phyloP scores from a whole-genome alignment of 768 basidiomycete species.

The Russula compacta region DNA sequence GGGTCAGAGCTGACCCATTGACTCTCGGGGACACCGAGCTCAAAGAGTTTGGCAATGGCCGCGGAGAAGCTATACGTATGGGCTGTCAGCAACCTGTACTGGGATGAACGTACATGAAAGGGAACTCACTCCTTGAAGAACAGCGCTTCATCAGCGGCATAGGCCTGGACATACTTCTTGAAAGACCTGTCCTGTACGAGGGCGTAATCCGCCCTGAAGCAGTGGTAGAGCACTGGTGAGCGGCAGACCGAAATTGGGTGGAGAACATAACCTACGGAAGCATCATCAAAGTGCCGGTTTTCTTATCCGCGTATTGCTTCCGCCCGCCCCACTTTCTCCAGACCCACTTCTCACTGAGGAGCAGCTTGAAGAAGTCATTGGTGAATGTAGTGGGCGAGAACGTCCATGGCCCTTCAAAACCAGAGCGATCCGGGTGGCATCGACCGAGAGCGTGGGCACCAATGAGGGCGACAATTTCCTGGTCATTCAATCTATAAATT shows the following conservation, averaged over 20 bases:
- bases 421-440: constrained; percentile 76
- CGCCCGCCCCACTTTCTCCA: constrained; percentile 95
- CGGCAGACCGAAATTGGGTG: not conserved
- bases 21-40: constrained; percentile 81
- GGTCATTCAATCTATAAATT: constrained; percentile 71
- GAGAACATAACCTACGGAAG: constrained; percentile 54
- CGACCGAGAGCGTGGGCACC: constrained; percentile 96
- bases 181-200: constrained; percentile 86
- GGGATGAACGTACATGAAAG: not conserved
- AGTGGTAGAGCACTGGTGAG: not conserved
- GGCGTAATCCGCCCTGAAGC: constrained; percentile 73
- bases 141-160: constrained; percentile 73
- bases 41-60: constrained; percentile 71
- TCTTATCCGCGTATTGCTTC: constrained; percentile 91
- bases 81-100: constrained; percentile 9
- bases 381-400: constrained; percentile 86
- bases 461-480: constrained; percentile 91
- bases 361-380: constrained; percentile 79
- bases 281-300: constrained; percentile 89
- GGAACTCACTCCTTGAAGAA: constrained; percentile 88
- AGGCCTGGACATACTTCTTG: constrained; percentile 80
- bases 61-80: constrained; percentile 59
- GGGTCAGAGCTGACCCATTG: constrained; percentile 70
- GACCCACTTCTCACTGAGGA: constrained; percentile 87
- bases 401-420: constrained; percentile 90